phyloP scores from a whole-genome alignment of 768 basidiomycete species.

The Suillus lakei region DNA sequence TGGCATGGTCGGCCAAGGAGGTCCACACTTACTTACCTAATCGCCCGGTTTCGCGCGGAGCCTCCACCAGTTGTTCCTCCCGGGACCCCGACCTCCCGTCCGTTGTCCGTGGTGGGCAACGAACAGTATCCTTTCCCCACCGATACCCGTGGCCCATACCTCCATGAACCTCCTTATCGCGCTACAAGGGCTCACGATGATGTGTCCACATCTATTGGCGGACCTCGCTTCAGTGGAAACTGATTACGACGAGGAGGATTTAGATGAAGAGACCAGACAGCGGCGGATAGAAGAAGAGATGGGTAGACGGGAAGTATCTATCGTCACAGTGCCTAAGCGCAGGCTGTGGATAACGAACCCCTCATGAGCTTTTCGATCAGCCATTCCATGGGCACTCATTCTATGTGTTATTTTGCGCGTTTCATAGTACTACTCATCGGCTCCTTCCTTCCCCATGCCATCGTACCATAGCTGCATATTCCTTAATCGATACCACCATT shows the following conservation, averaged over 20 bases:
- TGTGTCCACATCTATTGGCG: conserved; percentile 40
- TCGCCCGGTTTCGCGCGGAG: conserved; percentile 47
- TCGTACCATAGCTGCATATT: conserved; percentile 29
- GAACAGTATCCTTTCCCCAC: conserved; percentile 51
- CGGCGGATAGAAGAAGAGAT: conserved; percentile 83
- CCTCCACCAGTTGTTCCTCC: conserved; percentile 37
- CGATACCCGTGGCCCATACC: conserved; percentile 62
- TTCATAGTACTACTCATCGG: conserved; percentile 1
- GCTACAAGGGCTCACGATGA: conserved; percentile 47
- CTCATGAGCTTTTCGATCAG: conserved; percentile 32
- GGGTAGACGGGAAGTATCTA: conserved; percentile 81
- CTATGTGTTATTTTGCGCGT: conserved; percentile 7
- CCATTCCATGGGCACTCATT: conserved; percentile 6
- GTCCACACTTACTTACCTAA: conserved; percentile 59
- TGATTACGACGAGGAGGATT: conserved; percentile 69
- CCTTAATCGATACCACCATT: conserved; percentile 31
- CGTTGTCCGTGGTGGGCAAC: conserved; percentile 44
- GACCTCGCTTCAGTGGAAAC: conserved; percentile 56
- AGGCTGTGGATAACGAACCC: conserved; percentile 79
- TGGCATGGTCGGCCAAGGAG: conserved; percentile 61
- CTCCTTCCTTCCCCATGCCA: conserved; percentile 12
- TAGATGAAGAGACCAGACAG: conserved; percentile 77
- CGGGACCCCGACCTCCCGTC: conserved; percentile 42
- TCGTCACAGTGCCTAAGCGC: conserved; percentile 76
- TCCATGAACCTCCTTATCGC: conserved; percentile 68